A percentile compares a stretch with the other conserved stretches of the same genome.
These are phyloP conservation scores for Amanita rubescens DNA, from an alignment of 768 basidiomycete genomes.

Conservation along the genomic window DNA sequence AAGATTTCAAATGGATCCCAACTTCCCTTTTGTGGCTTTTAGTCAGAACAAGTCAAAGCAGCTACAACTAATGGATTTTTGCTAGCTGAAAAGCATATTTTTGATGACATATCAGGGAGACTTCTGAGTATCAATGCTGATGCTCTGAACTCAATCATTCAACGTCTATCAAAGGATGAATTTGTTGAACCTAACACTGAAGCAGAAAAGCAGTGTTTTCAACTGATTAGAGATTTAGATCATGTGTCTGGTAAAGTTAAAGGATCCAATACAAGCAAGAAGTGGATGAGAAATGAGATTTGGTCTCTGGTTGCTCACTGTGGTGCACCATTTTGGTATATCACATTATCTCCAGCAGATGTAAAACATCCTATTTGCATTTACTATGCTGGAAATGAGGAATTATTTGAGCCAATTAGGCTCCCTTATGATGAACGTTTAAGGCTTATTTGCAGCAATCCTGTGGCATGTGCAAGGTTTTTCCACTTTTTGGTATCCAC, in stretches of 20 bases:
- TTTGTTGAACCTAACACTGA: no score
- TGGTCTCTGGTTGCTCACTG: no score
- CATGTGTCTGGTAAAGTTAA: no score
- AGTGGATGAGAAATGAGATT: no score
- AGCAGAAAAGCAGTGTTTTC: slow-evolving; percentile 8
- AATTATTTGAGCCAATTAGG: slow-evolving; percentile 9
- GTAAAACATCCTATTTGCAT: slow-evolving; percentile 23
- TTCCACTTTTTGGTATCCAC: slow-evolving; percentile 17
- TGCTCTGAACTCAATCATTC: slow-evolving; percentile 4
- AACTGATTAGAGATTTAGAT: slow-evolving; percentile 15
- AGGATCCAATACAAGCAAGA: no score
- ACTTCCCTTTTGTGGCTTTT: no score
- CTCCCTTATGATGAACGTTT: slow-evolving; percentile 6
- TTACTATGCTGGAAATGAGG: slow-evolving; percentile 19
- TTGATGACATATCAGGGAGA: slow-evolving; percentile 11
- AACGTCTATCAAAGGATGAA: slow-evolving; percentile 9
- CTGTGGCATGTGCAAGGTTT: slow-evolving; percentile 22
- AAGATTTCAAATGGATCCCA: no score
- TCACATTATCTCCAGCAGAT: no score
- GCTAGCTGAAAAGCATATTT: slow-evolving; percentile 10
- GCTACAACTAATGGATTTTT: slow-evolving; percentile 18
- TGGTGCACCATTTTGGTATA: no score
- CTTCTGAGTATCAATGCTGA: slow-evolving; percentile 10
- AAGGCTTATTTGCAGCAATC: slow-evolving; percentile 15
- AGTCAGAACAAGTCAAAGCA: no score